phyloP scores from a whole-genome alignment of 331 rosid species.

The Cydonia oblonga region DNA sequence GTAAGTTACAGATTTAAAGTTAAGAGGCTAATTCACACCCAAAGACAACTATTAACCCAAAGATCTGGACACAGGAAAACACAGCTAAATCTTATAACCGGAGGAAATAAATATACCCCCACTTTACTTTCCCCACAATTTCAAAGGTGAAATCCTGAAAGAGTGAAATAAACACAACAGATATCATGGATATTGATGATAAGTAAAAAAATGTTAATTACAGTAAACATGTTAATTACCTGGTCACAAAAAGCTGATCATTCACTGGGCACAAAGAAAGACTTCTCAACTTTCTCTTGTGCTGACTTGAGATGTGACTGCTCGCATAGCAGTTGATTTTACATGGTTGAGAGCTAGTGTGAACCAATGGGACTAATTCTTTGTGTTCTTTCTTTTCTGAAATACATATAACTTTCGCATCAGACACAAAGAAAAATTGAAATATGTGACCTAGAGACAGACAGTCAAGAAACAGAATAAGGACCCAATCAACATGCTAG shows the following conservation, averaged over 20 bases:
- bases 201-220: neutral
- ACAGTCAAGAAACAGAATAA: conserved; percentile 10
- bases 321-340: conserved; percentile 42
- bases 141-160: neutral
- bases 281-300: conserved; percentile 88
- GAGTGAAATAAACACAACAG: neutral
- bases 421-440: neutral
- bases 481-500: conserved; percentile 12
- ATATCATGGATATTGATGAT: neutral
- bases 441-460: conserved; percentile 5
- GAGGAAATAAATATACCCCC: neutral
- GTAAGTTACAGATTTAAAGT: neutral
- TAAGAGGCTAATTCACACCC: neutral
- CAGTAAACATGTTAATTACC: conserved; percentile 34
- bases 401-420: conserved; percentile 13
- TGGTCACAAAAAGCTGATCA: conserved; percentile 84
- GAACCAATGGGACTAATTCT: conserved; percentile 61
- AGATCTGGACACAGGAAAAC: neutral
- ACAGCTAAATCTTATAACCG: too few species aligned
- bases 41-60: neutral
- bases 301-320: conserved; percentile 80
- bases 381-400: conserved; percentile 82
- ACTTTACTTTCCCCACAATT: neutral
- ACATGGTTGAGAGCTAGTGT: conserved; percentile 38
- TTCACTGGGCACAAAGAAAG: conserved; percentile 71